Base-by-base conservation (phyloP, 176 grass and related monocot species). In the Carex kokanica region DNA sequence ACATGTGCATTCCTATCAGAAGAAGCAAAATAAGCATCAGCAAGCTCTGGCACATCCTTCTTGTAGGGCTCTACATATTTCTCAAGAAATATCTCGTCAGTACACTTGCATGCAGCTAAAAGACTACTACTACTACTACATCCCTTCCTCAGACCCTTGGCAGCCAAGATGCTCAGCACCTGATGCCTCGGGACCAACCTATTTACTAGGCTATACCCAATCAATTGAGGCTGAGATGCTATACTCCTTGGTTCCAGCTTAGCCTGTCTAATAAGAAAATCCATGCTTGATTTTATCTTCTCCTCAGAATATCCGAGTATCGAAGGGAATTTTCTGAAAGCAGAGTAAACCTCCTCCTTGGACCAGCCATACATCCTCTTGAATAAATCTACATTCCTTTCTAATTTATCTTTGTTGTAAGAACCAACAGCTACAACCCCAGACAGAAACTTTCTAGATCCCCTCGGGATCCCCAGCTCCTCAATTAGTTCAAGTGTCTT, bases 51-150 rank as follows among this genome's bases (percentile, higher is more conserved):
- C 52, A 81, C 34, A 41, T 63, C 49, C 12, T 81, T 41, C 55
- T 64, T 81, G 55, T 81, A 81, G 5, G 78, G 55, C 5, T 21
- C 17, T 7, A 81, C 31, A 43, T 23, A 81, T 16, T 63, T 62
- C 31, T 81, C 78, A 43, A 81, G 18, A 12, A 81, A 81, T 6
- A 18, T 27, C 34, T 43, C 25, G 16, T 81, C 78, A 20, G 78
- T 13, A 2, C 14, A 7, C 5, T 0, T 13, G 21, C 27, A 40
- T 20, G 36, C 52, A 38, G 32, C 14, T 2, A 2, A 21, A 59
- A 81, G 18, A 38, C 36, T 38, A 38, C 36, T 5, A 38, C 36
- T 38, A 38, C 36, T 38, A n/a, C 6, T 20, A 20, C 2, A 60
- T 2, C 20, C 41, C 14, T 60, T 61, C 36, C 21, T 62, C 16